These are phyloP conservation scores for Cystofilobasidium bisporidii DNA, from an alignment of 768 basidiomycete genomes.

Conservation along the genomic window DNA sequence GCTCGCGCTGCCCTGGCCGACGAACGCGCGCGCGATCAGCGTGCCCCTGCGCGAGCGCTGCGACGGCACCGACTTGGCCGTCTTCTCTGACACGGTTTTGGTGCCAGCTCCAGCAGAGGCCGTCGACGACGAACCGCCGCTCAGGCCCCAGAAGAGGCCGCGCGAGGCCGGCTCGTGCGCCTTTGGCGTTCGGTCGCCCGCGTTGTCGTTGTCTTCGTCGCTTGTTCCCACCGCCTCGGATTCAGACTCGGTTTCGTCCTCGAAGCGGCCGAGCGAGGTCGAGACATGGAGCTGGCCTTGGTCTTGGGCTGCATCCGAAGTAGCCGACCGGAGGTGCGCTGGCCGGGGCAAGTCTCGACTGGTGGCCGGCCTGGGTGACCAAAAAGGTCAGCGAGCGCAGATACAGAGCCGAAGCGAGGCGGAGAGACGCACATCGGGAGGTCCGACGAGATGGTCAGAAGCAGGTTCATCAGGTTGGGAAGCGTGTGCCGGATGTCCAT, in stretches of 20 bases:
- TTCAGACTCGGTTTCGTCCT: background rate
- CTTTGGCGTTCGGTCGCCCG: slow-evolving; percentile 19
- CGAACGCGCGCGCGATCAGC: slow-evolving; percentile 2
- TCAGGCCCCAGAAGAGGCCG: slow-evolving; percentile 20
- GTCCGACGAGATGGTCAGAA: slow-evolving; percentile 61
- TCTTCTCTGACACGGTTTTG: slow-evolving; percentile 9
- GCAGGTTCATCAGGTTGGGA: slow-evolving; percentile 87
- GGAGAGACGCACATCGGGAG: background rate
- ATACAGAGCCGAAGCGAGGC: background rate
- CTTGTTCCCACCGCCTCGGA: background rate
- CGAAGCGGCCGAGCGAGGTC: background rate
- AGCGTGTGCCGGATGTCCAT: slow-evolving; percentile 91
- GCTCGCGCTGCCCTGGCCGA: background rate
- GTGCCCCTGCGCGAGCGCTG: background rate
- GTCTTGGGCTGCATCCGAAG: background rate
- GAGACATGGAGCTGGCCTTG: background rate
- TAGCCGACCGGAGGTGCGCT: background rate
- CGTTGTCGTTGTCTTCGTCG: slow-evolving; percentile 7
- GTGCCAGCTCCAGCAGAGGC: background rate
- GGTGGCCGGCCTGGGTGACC: background rate
- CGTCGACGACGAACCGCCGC: background rate
- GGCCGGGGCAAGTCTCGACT: background rate
- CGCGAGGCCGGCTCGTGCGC: background rate
- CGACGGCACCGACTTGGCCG: background rate
- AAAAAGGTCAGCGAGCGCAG: background rate